Percentiles rank a stretch among this genome's conserved stretches.
These are phyloP conservation scores for Trichocladium antarcticum DNA, from an alignment of 495 filamentous ascomycete species.

Conservation along the genomic window DNA sequence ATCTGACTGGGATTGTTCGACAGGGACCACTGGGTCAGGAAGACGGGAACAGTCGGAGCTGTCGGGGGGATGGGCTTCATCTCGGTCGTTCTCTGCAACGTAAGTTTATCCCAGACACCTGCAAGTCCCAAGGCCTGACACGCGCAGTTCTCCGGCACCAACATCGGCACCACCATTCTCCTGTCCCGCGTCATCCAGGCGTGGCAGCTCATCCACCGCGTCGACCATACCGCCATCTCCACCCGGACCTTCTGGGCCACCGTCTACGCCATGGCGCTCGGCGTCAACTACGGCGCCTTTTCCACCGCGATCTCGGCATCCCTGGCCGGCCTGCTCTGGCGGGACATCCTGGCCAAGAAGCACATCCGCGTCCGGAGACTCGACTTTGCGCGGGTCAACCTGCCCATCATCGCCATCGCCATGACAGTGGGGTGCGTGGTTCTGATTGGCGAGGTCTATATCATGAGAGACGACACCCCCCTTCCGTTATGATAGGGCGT, in stretches of 20 bases:
- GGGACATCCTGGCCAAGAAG: slow-evolving; percentile 52
- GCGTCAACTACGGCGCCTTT: slow-evolving; percentile 60
- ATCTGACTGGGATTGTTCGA: too few relatives aligned
- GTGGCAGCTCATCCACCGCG: slow-evolving; percentile 47
- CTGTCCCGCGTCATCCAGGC: slow-evolving; percentile 53
- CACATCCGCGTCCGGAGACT: slow-evolving; percentile 46
- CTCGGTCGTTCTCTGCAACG: slow-evolving; percentile 56
- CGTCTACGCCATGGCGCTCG: slow-evolving; percentile 56
- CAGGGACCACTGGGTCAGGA: slow-evolving; percentile 56
- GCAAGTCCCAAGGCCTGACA: too few relatives aligned
- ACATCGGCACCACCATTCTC: slow-evolving; percentile 59
- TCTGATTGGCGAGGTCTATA: slow-evolving; percentile 49
- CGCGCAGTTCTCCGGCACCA: slow-evolving; percentile 53
- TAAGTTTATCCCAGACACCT: slow-evolving; percentile 35
- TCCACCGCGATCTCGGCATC: slow-evolving; percentile 56
- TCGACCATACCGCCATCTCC: slow-evolving; percentile 31
- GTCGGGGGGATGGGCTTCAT: slow-evolving; percentile 58
- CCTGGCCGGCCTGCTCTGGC: slow-evolving; percentile 54
- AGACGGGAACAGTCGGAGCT: slow-evolving; percentile 51
- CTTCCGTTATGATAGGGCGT: background rate
- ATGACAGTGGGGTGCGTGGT: slow-evolving; percentile 52
- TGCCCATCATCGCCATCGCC: slow-evolving; percentile 54
- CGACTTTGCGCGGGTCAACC: slow-evolving; percentile 53
- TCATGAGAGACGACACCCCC: slow-evolving; percentile 19
- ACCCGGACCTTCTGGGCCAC: slow-evolving; percentile 55